Evolutionary conservation across 73 alveolate species (phyloP).

Genomic region (Paramecium bursaria): DNA sequence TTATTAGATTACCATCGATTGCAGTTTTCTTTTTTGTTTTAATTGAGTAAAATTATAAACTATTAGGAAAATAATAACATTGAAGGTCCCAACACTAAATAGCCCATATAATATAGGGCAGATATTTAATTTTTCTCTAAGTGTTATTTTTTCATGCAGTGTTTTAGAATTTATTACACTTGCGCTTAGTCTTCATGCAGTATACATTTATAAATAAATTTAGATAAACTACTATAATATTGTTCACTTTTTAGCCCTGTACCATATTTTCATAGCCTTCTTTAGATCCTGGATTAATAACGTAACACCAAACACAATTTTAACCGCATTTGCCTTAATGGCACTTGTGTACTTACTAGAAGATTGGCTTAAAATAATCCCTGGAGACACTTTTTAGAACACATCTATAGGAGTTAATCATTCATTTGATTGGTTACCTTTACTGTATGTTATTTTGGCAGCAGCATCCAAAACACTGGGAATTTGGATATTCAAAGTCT

Average conservation of each 20-base stretch:
- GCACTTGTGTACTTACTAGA: conserved; percentile 45
- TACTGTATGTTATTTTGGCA: conserved; percentile 29
- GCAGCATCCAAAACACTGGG: conserved; percentile 52
- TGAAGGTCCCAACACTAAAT: conserved; percentile 14
- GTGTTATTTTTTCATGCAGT: conserved; percentile 21
- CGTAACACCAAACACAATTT: conserved; percentile 42
- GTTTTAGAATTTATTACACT: conserved; percentile 17
- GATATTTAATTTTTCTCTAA: conserved; percentile 14
- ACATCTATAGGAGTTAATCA: not conserved
- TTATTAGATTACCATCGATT: not conserved
- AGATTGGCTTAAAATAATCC: conserved; percentile 35
- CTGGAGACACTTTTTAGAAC: conserved; percentile 20
- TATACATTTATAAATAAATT: conserved; percentile 17
- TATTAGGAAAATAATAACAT: conserved; percentile 9
- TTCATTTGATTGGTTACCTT: conserved; percentile 57
- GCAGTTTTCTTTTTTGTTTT: conserved; percentile 12
- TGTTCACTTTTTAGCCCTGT: conserved; percentile 32
- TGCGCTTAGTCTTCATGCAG: conserved; percentile 46
- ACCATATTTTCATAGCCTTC: conserved; percentile 29
- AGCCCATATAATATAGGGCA: conserved; percentile 21
- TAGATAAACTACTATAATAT: conserved; percentile 39
- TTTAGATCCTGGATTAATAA: conserved; percentile 56
- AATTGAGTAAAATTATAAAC: conserved; percentile 2
- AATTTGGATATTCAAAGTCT: conserved; percentile 35
- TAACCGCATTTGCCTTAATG: conserved; percentile 37